phyloP scores from a whole-genome alignment of 1,284 basidiomycete genomes.

The Puccinia triticina region DNA sequence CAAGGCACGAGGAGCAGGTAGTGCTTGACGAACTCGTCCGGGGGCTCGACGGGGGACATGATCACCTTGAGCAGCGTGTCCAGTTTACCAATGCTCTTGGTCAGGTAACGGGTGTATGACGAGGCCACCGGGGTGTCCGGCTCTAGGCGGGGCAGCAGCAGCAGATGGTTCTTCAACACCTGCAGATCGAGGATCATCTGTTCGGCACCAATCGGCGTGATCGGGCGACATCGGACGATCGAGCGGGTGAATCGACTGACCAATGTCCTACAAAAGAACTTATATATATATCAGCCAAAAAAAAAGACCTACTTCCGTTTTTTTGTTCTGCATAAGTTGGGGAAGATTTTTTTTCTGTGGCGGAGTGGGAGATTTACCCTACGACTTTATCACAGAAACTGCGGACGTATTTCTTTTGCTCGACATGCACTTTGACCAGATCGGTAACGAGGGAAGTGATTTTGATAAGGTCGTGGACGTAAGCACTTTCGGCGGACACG shows the following conservation, averaged over 20 bases:
- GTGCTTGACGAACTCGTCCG: conserved; percentile 88
- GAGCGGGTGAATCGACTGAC: conserved; percentile 82
- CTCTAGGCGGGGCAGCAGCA: conserved; percentile 69
- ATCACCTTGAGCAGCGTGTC: conserved; percentile 93
- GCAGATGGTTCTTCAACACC: conserved; percentile 76
- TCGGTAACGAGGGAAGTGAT: conserved; percentile 70
- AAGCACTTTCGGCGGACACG: conserved; percentile 81
- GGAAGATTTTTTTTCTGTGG: background rate
- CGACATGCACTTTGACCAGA: conserved; percentile 72
- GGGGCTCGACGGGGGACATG: conserved; percentile 87
- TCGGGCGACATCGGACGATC: conserved; percentile 80
- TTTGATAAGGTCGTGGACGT: conserved; percentile 73
- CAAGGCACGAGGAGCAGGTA: conserved; percentile 90
- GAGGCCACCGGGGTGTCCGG: conserved; percentile 52
- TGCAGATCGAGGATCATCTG: conserved; percentile 94
- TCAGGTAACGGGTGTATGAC: conserved; percentile 76
- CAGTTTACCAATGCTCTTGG: conserved; percentile 75
- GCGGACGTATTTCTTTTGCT: conserved; percentile 87
- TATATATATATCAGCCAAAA: background rate
- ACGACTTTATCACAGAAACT: conserved; percentile 90
- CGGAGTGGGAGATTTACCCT: conserved; percentile 65
- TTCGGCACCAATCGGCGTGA: conserved; percentile 87
- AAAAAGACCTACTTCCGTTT: background rate
- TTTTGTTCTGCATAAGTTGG: background rate
- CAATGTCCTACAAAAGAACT: conserved; percentile 68